Base-by-base conservation (phyloP, 202 grass and related monocot species). In the Miscanthus sacchariflorus region DNA sequence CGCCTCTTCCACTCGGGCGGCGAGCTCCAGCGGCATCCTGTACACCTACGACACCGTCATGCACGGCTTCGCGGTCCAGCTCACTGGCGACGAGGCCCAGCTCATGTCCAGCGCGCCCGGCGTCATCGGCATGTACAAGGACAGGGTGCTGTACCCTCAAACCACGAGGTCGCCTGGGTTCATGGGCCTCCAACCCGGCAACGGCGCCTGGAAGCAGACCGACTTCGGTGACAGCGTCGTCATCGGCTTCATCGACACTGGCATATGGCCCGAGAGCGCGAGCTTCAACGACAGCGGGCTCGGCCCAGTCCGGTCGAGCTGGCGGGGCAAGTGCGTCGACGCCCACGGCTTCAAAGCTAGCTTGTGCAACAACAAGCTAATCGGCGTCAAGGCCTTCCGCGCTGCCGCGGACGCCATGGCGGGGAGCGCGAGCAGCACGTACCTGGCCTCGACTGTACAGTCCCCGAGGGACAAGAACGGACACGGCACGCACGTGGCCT, bases 401-500 rank as follows among this genome's bases (percentile, higher is more conserved):
- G 17, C 76, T 8, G 70, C 46, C 11, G 40, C 30, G 5, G 24
- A 52, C 2, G 14, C 65, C 9, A 25, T 12, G 48, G 76, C 15
- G 0, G 24, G 1, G 7, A 30, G 49, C 0, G 11, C 9, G 74
- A 21, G 4, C 17, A 0, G 14, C 6, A 40, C 39, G 39, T 40
- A 40, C 39, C 39, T 40, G 18, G 15, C 30, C 13, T 7, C 12
- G 4, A 48, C 11, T 17, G 35, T 40, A 68, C 15, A 12, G 9
- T 90, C 85, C 0, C 83, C 93, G 25, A 86, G 86, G 74, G 90
- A 95, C 70, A 2, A 10, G n/a, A 0, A 0, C 0, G 88, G 93
- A 3, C 93, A 92, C 76, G 90, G 91, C 33, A 95, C 89, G 35
- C 93, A 95, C 77, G 81, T 90, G 15, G 69, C 91, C 1, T 95